phyloP scores from a whole-genome alignment of 805 yeast species.

The Wickerhamiella brachini region DNA sequence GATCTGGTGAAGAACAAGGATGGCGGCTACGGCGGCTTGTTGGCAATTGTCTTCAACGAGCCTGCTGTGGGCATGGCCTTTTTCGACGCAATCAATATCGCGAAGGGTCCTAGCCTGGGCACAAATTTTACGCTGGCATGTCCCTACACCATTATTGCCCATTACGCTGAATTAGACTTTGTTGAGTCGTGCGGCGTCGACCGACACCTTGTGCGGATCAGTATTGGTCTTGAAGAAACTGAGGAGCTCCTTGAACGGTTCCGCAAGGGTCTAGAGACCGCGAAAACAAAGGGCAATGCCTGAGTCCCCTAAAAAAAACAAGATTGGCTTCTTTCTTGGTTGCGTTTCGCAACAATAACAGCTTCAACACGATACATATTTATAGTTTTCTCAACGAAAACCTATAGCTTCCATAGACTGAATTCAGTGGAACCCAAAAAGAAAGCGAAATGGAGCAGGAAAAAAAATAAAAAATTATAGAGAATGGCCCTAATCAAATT shows the following conservation, averaged over 20 bases:
- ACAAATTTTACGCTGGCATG: constrained; percentile 82
- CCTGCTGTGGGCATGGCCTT: constrained; percentile 56
- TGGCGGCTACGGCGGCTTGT: constrained; percentile 84
- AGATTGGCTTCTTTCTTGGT: not conserved
- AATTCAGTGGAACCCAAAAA: constrained; percentile 3
- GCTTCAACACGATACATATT: not conserved
- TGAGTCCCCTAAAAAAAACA: not conserved
- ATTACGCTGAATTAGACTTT: constrained; percentile 66
- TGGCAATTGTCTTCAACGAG: constrained; percentile 57
- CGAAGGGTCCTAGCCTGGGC: constrained; percentile 86
- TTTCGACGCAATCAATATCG: constrained; percentile 52
- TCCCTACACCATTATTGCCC: constrained; percentile 81
- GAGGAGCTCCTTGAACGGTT: constrained; percentile 40
- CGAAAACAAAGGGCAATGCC: constrained; percentile 1
- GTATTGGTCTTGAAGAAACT: constrained; percentile 72
- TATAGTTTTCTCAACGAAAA: not conserved
- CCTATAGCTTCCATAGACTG: constrained; percentile 6
- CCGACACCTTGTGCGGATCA: constrained; percentile 58
- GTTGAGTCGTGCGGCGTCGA: constrained; percentile 76
- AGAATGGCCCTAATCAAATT: too few species aligned
- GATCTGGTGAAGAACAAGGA: constrained; percentile 50
- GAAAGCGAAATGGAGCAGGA: too few species aligned
- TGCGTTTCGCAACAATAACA: not conserved
- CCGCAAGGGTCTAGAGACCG: constrained; percentile 34
- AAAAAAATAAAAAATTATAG: too few species aligned